These are phyloP conservation scores for Rhodotorula sp. DNA, from an alignment of 1,284 basidiomycete genomes.

Conservation along the genomic window DNA sequence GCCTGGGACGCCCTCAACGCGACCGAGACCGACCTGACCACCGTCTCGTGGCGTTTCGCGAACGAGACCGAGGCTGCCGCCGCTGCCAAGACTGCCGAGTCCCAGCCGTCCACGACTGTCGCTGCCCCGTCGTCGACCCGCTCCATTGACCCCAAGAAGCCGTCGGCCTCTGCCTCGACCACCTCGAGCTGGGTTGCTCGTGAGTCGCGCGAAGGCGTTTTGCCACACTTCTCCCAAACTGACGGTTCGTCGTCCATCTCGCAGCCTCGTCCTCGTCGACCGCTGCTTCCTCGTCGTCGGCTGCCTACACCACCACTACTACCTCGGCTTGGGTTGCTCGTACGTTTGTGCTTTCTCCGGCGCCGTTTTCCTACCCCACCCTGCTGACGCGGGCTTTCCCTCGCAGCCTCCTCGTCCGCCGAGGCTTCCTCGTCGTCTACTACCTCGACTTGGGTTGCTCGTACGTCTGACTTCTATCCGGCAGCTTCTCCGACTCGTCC, in stretches of 20 bases:
- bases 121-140: not conserved
- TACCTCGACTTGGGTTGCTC: too few relatives aligned
- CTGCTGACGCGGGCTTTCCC: not conserved
- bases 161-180: not conserved
- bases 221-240: too few relatives aligned
- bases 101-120: not conserved
- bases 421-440: not conserved
- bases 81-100: conserved; percentile 16
- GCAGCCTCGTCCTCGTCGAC: too few relatives aligned
- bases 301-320: too few relatives aligned
- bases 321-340: too few relatives aligned
- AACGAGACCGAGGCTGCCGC: conserved; percentile 36
- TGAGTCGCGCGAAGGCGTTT: not conserved
- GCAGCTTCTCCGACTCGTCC: too few relatives aligned
- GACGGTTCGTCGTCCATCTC: too few relatives aligned
- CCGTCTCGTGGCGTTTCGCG: conserved; percentile 39
- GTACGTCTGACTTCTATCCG: too few relatives aligned
- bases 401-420: not conserved
- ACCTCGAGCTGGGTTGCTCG: conserved; percentile 12
- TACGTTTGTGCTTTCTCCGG: too few relatives aligned
- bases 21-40: conserved; percentile 17
- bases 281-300: too few relatives aligned
- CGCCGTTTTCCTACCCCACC: too few relatives aligned
- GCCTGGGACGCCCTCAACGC: conserved; percentile 37
- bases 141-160: not conserved